Percentiles rank a stretch among this genome's conserved stretches.
phyloP scores from a whole-genome alignment of 31 red algal genomes.

The Bonnemaisonia californica region DNA sequence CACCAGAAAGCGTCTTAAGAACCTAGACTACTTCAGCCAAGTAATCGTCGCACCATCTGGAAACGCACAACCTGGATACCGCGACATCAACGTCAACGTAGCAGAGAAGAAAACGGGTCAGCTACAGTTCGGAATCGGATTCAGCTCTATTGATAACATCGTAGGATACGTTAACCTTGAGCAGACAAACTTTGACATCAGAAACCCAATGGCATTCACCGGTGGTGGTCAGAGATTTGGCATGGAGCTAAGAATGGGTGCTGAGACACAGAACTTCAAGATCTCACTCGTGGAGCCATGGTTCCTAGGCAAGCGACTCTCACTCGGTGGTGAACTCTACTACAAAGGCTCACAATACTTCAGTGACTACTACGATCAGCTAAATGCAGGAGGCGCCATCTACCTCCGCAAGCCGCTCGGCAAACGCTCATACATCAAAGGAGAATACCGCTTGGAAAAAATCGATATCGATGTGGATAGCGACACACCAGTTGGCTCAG shows the following conservation, averaged over 20 bases:
- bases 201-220: constrained; percentile 4
- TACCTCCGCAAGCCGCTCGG: constrained; percentile 18
- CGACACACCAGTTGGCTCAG: neutral
- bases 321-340: constrained; percentile 37
- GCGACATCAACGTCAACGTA: constrained; percentile 12
- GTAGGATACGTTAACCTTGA: constrained; percentile 13
- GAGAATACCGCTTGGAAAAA: constrained; percentile 19
- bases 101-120: constrained; percentile 19
- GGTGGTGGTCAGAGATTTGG: constrained; percentile 33
- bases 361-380: constrained; percentile 19
- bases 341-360: constrained; percentile 13
- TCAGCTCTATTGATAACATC: constrained; percentile 33
- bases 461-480: constrained; percentile 30
- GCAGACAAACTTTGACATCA: constrained; percentile 27
- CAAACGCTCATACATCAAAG: constrained; percentile 4
- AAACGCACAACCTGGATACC: constrained; percentile 13
- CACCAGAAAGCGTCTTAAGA: constrained; percentile 1
- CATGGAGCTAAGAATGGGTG: neutral
- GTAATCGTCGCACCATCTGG: neutral
- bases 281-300: constrained; percentile 25
- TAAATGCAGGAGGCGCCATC: neutral
- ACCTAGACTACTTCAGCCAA: constrained; percentile 13
- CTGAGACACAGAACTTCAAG: neutral
- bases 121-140: constrained; percentile 20
- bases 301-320: constrained; percentile 22